These are phyloP conservation scores for Metschnikowia shivogae DNA, from an alignment of 805 yeast genomes.

Conservation along the genomic window DNA sequence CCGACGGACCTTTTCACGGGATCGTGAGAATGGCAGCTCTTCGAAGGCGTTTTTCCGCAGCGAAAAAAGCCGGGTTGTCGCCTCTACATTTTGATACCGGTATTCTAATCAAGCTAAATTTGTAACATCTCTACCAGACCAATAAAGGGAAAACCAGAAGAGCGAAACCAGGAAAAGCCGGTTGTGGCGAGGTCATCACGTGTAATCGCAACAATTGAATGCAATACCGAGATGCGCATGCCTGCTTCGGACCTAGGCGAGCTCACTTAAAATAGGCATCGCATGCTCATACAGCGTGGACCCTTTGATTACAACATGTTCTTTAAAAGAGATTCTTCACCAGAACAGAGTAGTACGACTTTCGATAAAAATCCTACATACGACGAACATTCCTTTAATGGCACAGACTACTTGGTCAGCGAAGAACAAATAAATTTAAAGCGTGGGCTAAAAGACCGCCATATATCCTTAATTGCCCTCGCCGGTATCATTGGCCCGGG, in stretches of 20 bases:
- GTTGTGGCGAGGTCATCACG: slow-evolving; percentile 5
- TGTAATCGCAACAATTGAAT: slow-evolving; percentile 4
- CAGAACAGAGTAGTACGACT: not conserved
- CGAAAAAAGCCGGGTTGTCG: slow-evolving; percentile 12
- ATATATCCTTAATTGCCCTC: slow-evolving; percentile 47
- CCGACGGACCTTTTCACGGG: slow-evolving; percentile 15
- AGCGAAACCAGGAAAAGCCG: not conserved
- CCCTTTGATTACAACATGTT: not conserved
- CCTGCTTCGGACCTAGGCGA: not conserved
- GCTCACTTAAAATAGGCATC: not conserved
- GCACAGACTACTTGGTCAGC: slow-evolving; percentile 8
- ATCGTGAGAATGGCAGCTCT: slow-evolving; percentile 17
- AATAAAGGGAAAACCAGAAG: not conserved
- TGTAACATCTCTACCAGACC: no score
- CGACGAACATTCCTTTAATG: slow-evolving; percentile 8
- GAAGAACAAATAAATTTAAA: slow-evolving; percentile 28
- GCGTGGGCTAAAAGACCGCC: slow-evolving; percentile 47
- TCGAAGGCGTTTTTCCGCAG: slow-evolving; percentile 11
- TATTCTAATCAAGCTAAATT: not conserved
- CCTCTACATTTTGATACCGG: slow-evolving; percentile 12
- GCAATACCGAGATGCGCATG: not conserved
- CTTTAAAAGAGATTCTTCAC: slow-evolving; percentile 1
- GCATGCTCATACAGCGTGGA: not conserved
- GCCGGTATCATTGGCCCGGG: slow-evolving; percentile 65
- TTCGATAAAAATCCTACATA: slow-evolving; percentile 3